phyloP scores from a whole-genome alignment of 768 basidiomycete species.

The Coprinellus micaceus region DNA sequence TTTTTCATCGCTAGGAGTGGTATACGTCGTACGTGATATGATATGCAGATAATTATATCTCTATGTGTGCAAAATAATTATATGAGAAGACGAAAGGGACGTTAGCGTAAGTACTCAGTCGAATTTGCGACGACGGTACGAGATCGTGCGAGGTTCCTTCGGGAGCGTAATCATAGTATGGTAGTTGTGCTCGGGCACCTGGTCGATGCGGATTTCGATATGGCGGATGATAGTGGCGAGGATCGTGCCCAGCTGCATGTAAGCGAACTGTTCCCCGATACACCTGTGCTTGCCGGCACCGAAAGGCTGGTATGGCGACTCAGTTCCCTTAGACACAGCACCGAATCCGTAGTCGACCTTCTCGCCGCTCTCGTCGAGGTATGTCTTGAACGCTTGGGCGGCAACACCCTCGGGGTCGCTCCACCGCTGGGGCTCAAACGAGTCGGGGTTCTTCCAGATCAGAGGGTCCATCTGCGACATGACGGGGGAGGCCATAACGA shows the following conservation, averaged over 20 bases:
- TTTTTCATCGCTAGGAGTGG: not conserved
- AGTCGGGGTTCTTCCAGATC: constrained; percentile 69
- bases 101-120: constrained; percentile 29
- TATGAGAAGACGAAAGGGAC: not conserved
- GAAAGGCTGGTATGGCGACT: constrained; percentile 95
- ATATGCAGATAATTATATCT: not conserved
- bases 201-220: constrained; percentile 69
- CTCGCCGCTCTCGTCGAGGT: constrained; percentile 73
- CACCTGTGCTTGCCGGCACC: constrained; percentile 95
- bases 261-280: constrained; percentile 96
- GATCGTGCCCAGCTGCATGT: constrained; percentile 86
- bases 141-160: constrained; percentile 58
- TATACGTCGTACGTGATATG: not conserved
- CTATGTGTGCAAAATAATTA: not conserved
- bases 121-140: constrained; percentile 63
- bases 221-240: constrained; percentile 74
- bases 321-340: constrained; percentile 91
- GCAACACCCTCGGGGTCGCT: constrained; percentile 79
- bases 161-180: constrained; percentile 97
- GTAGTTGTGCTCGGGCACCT: constrained; percentile 84
- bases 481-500: constrained; percentile 83
- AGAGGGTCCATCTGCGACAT: constrained; percentile 83
- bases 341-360: constrained; percentile 98
- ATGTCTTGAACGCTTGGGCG: constrained; percentile 70
- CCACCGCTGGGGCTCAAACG: constrained; percentile 87